These are phyloP conservation scores for Telopea speciosissima DNA, from an alignment of 177 flowering plant genomes.

Conservation along the genomic window DNA sequence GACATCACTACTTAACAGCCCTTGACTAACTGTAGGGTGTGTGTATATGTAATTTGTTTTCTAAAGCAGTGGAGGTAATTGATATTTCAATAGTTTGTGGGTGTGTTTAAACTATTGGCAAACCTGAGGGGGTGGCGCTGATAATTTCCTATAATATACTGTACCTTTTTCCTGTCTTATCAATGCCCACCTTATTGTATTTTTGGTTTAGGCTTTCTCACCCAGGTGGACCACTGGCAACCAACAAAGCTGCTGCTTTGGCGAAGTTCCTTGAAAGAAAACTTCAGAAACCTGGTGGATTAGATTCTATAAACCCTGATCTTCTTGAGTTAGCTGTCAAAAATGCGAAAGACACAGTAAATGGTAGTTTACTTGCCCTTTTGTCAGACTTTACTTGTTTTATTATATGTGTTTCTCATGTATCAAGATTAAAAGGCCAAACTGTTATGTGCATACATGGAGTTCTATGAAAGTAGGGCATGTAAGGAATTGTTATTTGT, in stretches of 20 bases:
- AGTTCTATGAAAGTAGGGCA: too few species aligned
- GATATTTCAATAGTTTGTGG: too few species aligned
- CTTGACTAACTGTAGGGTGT: too few species aligned
- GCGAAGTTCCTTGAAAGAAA: slow-evolving; percentile 86
- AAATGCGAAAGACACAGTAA: slow-evolving; percentile 66
- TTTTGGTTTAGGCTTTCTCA: slow-evolving; percentile 60
- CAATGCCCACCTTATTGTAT: neutral
- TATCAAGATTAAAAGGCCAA: neutral
- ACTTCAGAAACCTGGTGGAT: slow-evolving; percentile 76
- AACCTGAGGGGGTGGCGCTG: too few species aligned
- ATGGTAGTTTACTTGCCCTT: slow-evolving; percentile 25
- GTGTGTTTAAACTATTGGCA: too few species aligned
- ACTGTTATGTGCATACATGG: too few species aligned
- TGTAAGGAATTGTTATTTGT: too few species aligned
- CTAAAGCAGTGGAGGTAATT: too few species aligned
- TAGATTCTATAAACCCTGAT: slow-evolving; percentile 59
- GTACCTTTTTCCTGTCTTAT: too few species aligned
- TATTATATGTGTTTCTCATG: neutral
- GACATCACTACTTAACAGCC: too few species aligned
- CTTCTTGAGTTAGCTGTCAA: slow-evolving; percentile 67
- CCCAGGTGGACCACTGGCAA: slow-evolving; percentile 82
- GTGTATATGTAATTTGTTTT: too few species aligned
- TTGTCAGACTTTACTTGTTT: neutral
- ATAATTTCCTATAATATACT: too few species aligned
- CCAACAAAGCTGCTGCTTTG: slow-evolving; percentile 93